Evolutionary conservation across 1,284 basidiomycete genomes (phyloP).

Genomic region (Ceratobasidium sp.): DNA sequence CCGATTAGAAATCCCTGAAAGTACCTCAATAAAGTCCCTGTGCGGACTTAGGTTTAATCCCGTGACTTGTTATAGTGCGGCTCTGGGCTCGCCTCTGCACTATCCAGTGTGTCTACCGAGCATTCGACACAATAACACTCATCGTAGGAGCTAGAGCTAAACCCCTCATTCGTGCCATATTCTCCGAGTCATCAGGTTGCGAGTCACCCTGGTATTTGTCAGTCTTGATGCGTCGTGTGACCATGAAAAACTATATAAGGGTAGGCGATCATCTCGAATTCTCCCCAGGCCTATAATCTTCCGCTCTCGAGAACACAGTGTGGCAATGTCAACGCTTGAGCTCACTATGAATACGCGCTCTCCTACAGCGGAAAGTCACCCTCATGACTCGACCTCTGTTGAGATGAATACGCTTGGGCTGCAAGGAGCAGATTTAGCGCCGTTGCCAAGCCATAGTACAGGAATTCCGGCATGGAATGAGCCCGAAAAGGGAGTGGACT

Average conservation of each 20-base stretch:
- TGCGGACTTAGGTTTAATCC: no score
- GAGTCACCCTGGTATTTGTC: no score
- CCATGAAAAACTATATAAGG: neutral
- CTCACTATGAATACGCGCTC: neutral
- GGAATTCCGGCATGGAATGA: constrained; percentile 25
- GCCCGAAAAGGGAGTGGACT: constrained; percentile 33
- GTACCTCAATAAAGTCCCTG: no score
- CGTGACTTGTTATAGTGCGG: no score
- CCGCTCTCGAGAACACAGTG: neutral
- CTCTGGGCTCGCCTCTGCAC: no score
- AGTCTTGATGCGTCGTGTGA: no score
- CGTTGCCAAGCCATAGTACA: neutral
- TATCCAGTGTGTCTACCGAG: no score
- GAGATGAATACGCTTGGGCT: neutral
- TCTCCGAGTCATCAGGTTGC: no score
- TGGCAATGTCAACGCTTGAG: neutral
- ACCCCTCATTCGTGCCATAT: no score
- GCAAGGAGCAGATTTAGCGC: neutral
- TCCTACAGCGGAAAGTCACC: neutral
- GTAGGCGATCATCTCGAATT: neutral
- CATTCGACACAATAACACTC: no score
- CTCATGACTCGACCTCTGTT: neutral
- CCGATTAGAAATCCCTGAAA: no score
- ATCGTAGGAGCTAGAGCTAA: no score
- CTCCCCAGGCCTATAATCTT: neutral